Percentiles rank a stretch among this genome's conserved stretches.
Evolutionary conservation across 257 asterid genomes (phyloP).

Genomic region (Solanum dulcamara): DNA sequence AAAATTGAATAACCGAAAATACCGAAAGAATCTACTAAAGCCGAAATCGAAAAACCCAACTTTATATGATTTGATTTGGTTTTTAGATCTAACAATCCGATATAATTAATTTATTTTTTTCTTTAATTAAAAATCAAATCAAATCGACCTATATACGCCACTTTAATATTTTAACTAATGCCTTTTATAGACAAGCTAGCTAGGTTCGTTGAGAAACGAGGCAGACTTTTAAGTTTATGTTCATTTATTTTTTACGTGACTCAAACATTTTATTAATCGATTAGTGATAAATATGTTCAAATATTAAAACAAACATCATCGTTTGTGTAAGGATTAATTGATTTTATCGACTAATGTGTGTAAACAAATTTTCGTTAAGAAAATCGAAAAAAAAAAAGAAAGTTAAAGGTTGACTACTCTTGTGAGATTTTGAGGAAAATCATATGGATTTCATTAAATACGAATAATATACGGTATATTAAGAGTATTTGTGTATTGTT

Average conservation of each 20-base stretch:
- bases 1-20: no score
- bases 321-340: background rate
- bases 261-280: background rate
- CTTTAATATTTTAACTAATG: no score
- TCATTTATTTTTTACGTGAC: background rate
- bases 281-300: background rate
- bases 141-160: no score
- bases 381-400: background rate
- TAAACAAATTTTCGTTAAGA: background rate
- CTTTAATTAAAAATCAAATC: no score
- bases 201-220: background rate
- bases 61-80: no score
- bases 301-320: background rate
- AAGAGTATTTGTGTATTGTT: no score
- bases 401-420: background rate
- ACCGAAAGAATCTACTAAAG: no score
- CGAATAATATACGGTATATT: background rate
- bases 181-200: background rate
- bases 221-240: no score
- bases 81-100: no score
- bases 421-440: background rate
- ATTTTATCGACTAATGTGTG: background rate
- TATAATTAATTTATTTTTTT: no score
- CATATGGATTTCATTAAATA: no score
- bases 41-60: no score